These are phyloP conservation scores for Diospyros kaki DNA, from an alignment of 148 eudicot genomes.

Conservation along the genomic window DNA sequence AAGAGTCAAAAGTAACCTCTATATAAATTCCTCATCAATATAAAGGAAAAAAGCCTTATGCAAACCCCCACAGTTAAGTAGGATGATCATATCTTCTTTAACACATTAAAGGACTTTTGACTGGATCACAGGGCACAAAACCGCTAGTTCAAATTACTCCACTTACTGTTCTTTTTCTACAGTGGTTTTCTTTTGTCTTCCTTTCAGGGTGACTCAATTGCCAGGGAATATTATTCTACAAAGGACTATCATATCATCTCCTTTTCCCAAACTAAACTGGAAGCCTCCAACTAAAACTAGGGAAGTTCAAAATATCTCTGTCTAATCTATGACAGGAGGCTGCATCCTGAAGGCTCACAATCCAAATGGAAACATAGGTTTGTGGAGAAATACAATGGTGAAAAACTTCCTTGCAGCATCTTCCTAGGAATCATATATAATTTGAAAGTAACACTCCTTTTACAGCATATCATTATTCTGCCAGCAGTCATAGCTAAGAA, in stretches of 20 bases:
- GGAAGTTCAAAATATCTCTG: too few species aligned
- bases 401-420: neutral
- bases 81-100: neutral
- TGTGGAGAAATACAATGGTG: neutral
- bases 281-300: too few species aligned
- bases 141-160: neutral
- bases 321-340: neutral
- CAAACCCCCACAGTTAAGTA: neutral
- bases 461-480: neutral
- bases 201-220: neutral
- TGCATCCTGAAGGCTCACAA: neutral
- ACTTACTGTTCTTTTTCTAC: neutral
- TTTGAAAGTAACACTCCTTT: neutral
- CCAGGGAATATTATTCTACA: neutral
- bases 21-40: neutral
- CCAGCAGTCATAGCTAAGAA: too few species aligned
- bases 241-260: neutral
- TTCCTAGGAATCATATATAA: neutral
- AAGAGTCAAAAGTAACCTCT: neutral
- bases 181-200: neutral
- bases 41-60: neutral
- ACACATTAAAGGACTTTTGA: too few species aligned
- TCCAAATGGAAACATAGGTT: neutral
- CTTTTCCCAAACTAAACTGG: neutral
- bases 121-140: slow-evolving; percentile 1